A percentile compares a stretch with the other conserved stretches of the same genome.
These are phyloP conservation scores for Lachnellula subtilissima DNA, from an alignment of 2,329 filamentous ascomycete species.

Conservation along the genomic window DNA sequence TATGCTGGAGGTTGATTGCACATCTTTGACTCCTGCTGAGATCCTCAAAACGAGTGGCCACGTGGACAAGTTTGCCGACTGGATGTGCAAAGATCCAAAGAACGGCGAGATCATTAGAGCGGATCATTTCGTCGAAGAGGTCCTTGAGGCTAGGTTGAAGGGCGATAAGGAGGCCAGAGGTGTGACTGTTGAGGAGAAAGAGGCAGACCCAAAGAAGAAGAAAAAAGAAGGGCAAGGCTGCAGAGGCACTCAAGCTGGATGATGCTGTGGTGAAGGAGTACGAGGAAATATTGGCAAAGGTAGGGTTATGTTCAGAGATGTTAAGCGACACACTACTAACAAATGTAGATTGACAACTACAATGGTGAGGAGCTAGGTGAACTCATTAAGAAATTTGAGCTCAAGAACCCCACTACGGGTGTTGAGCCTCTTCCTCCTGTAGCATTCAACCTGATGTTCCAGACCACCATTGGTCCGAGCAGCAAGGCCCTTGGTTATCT, in stretches of 20 bases:
- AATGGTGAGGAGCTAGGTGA: constrained; percentile 78
- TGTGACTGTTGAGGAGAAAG: constrained; percentile 71
- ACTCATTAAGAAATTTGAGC: constrained; percentile 85
- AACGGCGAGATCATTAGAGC: constrained; percentile 94
- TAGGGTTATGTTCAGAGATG: constrained; percentile 14
- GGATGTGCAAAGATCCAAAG: constrained; percentile 99
- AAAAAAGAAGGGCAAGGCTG: constrained; percentile 80
- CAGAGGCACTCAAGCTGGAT: constrained; percentile 77
- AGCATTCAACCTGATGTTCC: constrained; percentile 98
- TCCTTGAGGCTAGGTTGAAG: constrained; percentile 80
- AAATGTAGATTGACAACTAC: constrained; percentile 80
- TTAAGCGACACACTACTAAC: constrained; percentile 10
- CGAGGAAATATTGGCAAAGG: constrained; percentile 78
- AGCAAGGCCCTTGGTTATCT: constrained; percentile 81
- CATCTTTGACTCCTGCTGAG: constrained; percentile 85
- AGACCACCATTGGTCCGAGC: constrained; percentile 89
- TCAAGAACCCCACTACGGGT: constrained; percentile 80
- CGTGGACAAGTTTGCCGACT: constrained; percentile 91
- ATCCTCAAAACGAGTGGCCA: constrained; percentile 95
- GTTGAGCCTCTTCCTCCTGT: constrained; percentile 74
- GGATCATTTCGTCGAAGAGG: constrained; percentile 93
- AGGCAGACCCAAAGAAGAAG: constrained; percentile 67
- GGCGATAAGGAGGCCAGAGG: constrained; percentile 91
- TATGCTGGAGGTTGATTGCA: constrained; percentile 76
- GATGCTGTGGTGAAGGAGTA: constrained; percentile 85